Evolutionary conservation across 164 flowering plant species (phyloP).

Genomic region (Sedum album): DNA sequence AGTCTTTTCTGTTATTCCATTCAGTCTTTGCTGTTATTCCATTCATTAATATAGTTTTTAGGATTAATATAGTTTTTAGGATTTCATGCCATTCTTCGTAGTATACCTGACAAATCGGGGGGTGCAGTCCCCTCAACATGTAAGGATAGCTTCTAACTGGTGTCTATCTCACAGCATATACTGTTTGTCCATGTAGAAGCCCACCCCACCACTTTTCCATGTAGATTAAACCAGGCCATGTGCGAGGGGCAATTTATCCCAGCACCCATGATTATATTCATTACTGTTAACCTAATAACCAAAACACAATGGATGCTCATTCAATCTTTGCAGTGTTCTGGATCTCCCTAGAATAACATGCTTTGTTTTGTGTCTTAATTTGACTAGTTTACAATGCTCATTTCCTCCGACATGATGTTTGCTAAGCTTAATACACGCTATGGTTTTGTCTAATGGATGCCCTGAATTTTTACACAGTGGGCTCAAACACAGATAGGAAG

Average conservation of each 20-base stretch:
- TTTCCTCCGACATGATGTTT: not conserved
- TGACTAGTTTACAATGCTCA: not conserved
- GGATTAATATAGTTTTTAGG: too few species aligned
- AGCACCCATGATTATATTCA: not conserved
- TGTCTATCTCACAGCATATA: not conserved
- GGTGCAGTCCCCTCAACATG: too few species aligned
- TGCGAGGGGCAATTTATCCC: not conserved
- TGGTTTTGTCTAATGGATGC: not conserved
- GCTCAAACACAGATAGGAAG: not conserved
- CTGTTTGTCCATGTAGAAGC: not conserved
- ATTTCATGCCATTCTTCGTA: too few species aligned
- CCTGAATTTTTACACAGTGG: not conserved
- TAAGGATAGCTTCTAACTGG: too few species aligned
- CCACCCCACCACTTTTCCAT: not conserved
- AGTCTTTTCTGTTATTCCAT: too few species aligned
- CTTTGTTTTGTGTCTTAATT: constrained; percentile 1
- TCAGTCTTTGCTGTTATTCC: too few species aligned
- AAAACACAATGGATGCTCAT: not conserved
- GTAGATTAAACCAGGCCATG: not conserved
- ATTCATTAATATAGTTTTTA: too few species aligned
- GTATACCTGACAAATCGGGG: too few species aligned
- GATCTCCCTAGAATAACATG: not conserved
- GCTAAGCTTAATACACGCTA: not conserved
- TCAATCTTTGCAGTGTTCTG: not conserved
- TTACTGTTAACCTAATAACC: not conserved